A percentile compares a stretch with the other conserved stretches of the same genome.
Conservation (phyloP, 2,329 filamentous ascomycete genomes). For the Fusarium papillatum region DNA sequence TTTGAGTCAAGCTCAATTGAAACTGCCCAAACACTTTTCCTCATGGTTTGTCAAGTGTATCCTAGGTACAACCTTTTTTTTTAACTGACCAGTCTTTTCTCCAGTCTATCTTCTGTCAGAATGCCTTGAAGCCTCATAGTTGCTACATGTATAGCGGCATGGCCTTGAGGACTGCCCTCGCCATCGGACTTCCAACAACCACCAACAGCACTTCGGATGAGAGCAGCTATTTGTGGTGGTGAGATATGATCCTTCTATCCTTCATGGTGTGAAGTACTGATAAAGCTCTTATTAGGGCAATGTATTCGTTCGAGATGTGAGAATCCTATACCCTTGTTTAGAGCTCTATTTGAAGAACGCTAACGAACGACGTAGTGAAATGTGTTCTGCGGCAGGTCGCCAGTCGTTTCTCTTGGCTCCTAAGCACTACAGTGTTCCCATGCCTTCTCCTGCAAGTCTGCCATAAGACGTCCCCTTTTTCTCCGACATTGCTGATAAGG, state of each 20-base stretch:
- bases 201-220: too few relatives aligned
- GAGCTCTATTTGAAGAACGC: background rate
- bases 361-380: conserved; percentile 5
- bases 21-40: conserved; percentile 19
- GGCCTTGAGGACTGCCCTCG: conserved; percentile 15
- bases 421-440: conserved; percentile 7
- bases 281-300: background rate
- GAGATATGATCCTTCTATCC: background rate
- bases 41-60: conserved; percentile 10
- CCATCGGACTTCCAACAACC: conserved; percentile 16
- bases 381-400: conserved; percentile 16
- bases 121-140: conserved; percentile 21
- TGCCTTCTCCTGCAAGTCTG: background rate
- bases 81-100: background rate
- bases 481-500: background rate
- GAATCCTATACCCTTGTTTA: background rate
- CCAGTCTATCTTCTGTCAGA: conserved; percentile 21
- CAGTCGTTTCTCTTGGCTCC: conserved; percentile 13
- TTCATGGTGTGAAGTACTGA: background rate
- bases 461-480: background rate
- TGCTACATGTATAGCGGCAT: conserved; percentile 27
- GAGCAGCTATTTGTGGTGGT: conserved; percentile 22
- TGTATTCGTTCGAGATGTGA: conserved; percentile 21
- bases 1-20: conserved; percentile 23
- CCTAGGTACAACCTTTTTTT: background rate